Percentiles rank a stretch among this genome's conserved stretches.
Evolutionary conservation across 768 basidiomycete species (phyloP).

Genomic region (Amanita muscaria): DNA sequence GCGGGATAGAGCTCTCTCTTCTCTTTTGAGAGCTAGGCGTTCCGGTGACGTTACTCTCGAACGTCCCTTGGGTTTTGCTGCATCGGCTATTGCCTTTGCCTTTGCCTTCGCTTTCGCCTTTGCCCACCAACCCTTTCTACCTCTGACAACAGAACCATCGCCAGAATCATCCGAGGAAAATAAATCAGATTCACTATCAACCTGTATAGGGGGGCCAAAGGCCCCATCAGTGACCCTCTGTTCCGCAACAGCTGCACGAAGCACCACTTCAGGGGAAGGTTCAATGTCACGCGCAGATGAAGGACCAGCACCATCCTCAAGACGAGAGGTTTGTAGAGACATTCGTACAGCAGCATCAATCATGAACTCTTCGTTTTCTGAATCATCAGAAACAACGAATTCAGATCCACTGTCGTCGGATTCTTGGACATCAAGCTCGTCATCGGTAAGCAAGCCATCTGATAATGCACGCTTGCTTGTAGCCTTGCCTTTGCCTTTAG

Average conservation of each 20-base stretch:
- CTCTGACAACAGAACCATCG: slow-evolving; percentile 24
- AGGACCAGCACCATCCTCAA: slow-evolving; percentile 24
- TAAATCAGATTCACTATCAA: slow-evolving; percentile 20
- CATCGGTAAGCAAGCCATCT: slow-evolving; percentile 19
- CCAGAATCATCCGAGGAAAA: slow-evolving; percentile 26
- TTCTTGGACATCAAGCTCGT: slow-evolving; percentile 26
- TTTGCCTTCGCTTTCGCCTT: slow-evolving; percentile 20
- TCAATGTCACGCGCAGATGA: slow-evolving; percentile 26
- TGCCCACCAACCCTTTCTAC: slow-evolving; percentile 12
- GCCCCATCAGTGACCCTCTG: slow-evolving; percentile 35
- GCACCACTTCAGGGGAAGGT: slow-evolving; percentile 30
- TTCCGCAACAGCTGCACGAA: slow-evolving; percentile 47
- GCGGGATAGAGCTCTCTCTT: slow-evolving; percentile 39
- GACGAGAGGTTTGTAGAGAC: slow-evolving; percentile 36
- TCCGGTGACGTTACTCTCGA: too few relatives aligned
- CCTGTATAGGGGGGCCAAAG: slow-evolving; percentile 11
- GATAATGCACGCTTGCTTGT: slow-evolving; percentile 23
- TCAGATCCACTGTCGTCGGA: slow-evolving; percentile 55
- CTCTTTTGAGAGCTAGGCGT: slow-evolving; percentile 27
- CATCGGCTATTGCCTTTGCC: slow-evolving; percentile 18
- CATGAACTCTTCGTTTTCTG: slow-evolving; percentile 45
- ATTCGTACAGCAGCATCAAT: slow-evolving; percentile 45
- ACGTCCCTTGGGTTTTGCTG: slow-evolving; percentile 7
- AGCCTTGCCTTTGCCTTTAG: slow-evolving; percentile 29
- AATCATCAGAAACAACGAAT: slow-evolving; percentile 36